A percentile compares a stretch with the other conserved stretches of the same genome.
These are phyloP conservation scores for Artemisia tridentata DNA, from an alignment of 129 eudicot genomes.

Conservation along the genomic window DNA sequence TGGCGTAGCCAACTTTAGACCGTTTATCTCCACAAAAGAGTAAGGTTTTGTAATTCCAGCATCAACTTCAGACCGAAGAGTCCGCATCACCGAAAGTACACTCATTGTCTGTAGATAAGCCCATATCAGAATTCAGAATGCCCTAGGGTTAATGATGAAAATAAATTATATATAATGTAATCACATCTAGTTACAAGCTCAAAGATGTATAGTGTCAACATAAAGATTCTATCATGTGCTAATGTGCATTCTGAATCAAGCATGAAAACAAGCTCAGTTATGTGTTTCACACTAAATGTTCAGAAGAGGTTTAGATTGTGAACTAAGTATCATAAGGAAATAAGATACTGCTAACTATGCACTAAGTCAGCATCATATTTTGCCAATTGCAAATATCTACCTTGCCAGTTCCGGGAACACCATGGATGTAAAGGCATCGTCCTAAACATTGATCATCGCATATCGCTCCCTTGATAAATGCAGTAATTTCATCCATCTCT, in stretches of 20 bases:
- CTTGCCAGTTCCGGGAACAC: conserved; percentile 99
- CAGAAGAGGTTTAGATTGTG: neutral
- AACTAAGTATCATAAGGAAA: neutral
- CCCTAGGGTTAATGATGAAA: neutral
- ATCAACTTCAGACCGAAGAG: conserved; percentile 77
- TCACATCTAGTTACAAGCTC: neutral
- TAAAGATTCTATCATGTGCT: neutral
- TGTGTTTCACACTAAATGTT: neutral
- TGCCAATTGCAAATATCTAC: conserved; percentile 28
- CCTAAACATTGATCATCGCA: conserved; percentile 97
- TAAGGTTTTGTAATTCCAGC: conserved; percentile 76
- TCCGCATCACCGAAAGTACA: conserved; percentile 87
- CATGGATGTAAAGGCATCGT: conserved; percentile 95
- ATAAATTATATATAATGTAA: neutral
- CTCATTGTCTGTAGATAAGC: conserved; percentile 88
- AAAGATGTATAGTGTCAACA: neutral
- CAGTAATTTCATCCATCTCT: conserved; percentile 86
- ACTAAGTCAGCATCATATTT: conserved; percentile 11
- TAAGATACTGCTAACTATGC: neutral
- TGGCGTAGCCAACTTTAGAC: conserved; percentile 84
- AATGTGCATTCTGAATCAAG: neutral
- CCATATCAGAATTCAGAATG: neutral
- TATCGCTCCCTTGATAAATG: conserved; percentile 85
- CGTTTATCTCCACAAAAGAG: conserved; percentile 91
- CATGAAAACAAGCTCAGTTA: too few relatives aligned